A percentile compares a stretch with the other conserved stretches of the same genome.
Conservation (phyloP, 768 basidiomycete species). For the Podaxis sp. region DNA sequence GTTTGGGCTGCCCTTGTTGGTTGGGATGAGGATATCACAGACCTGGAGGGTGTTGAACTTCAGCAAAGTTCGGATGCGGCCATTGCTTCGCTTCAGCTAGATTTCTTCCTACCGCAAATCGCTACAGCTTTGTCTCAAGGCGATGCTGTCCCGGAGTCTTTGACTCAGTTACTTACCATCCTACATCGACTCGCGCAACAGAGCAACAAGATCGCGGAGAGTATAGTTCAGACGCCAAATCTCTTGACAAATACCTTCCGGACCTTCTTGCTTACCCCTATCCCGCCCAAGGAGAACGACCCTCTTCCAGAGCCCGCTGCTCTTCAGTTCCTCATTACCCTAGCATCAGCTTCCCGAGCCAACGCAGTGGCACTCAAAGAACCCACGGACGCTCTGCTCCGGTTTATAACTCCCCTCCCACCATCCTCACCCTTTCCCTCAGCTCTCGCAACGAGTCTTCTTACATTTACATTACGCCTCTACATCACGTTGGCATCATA, state of each 20-base stretch:
- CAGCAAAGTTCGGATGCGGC: constrained; percentile 22
- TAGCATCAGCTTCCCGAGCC: constrained; percentile 62
- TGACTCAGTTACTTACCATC: constrained; percentile 53
- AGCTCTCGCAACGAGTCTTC: constrained; percentile 43
- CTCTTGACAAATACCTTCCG: constrained; percentile 49
- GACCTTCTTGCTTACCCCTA: constrained; percentile 53
- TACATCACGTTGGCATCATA: constrained; percentile 70
- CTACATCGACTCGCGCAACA: constrained; percentile 59
- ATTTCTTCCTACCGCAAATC: constrained; percentile 46
- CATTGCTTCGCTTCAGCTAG: constrained; percentile 31
- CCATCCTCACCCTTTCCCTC: constrained; percentile 33
- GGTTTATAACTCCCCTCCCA: constrained; percentile 63
- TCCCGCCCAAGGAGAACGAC: constrained; percentile 33
- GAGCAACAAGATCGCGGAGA: constrained; percentile 45
- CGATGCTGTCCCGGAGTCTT: constrained; percentile 42
- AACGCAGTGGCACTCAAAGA: constrained; percentile 57
- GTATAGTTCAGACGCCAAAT: constrained; percentile 46
- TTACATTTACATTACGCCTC: constrained; percentile 54
- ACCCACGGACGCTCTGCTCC: constrained; percentile 61
- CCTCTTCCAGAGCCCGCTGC: constrained; percentile 43
- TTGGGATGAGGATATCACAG: constrained; percentile 44
- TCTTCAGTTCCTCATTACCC: constrained; percentile 48
- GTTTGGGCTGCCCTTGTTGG: constrained; percentile 70
- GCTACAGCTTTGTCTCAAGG: constrained; percentile 33
- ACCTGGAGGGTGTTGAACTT: constrained; percentile 47